Conservation (phyloP, 768 basidiomycete genomes). For the Postia placenta region DNA sequence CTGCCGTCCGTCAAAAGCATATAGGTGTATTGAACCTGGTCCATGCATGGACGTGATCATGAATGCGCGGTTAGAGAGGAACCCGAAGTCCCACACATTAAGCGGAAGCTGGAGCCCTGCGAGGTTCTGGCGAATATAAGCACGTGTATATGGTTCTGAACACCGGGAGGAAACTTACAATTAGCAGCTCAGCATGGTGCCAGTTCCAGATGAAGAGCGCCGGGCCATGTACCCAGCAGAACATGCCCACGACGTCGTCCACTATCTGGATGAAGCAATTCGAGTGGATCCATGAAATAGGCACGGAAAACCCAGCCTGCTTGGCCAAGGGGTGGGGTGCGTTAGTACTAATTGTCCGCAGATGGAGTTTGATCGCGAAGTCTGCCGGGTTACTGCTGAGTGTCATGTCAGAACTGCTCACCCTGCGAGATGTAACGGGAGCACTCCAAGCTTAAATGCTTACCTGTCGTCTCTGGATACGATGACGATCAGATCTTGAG, state of each 20-base stretch:
- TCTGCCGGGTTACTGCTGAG: no score
- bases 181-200: constrained; percentile 35
- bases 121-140: constrained; percentile 26
- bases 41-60: constrained; percentile 31
- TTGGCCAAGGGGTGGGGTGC: constrained; percentile 37
- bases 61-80: constrained; percentile 38
- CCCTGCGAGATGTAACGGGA: not conserved
- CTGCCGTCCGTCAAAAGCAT: constrained; percentile 24
- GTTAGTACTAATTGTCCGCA: constrained; percentile 36
- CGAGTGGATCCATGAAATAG: constrained; percentile 18
- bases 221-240: constrained; percentile 31
- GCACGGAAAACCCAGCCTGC: constrained; percentile 20
- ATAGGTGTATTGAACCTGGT: constrained; percentile 38
- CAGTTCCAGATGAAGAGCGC: constrained; percentile 48
- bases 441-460: constrained; percentile 1
- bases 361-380: constrained; percentile 34
- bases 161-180: constrained; percentile 25
- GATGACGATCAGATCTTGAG: constrained; percentile 51
- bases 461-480: constrained; percentile 24
- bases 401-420: no score
- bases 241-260: constrained; percentile 46
- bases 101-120: constrained; percentile 18
- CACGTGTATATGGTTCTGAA: no score
- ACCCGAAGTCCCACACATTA: constrained; percentile 37
- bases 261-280: constrained; percentile 44